These are phyloP conservation scores for Coccomyxa sp. DNA, from an alignment of 139 green algal species.

Conservation along the genomic window DNA sequence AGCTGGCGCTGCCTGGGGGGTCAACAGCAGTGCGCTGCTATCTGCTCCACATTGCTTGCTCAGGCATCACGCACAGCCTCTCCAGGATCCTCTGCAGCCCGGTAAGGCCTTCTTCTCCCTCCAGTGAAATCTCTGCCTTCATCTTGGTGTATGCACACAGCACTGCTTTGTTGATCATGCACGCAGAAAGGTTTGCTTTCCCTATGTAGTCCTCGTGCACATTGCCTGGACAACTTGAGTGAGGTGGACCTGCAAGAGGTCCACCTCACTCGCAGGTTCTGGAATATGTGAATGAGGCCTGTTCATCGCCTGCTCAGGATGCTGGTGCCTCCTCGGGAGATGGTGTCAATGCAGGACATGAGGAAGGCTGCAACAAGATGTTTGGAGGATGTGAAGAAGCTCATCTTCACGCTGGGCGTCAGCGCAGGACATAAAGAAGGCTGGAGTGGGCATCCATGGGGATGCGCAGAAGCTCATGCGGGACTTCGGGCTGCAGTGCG, in stretches of 20 bases:
- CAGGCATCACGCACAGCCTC: constrained; percentile 25
- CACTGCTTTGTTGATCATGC: not conserved
- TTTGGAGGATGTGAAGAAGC: not conserved
- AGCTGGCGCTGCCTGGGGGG: not conserved
- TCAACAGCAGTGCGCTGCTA: not conserved
- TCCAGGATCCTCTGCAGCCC: constrained; percentile 16
- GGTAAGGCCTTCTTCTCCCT: not conserved
- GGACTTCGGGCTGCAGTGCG: constrained; percentile 38
- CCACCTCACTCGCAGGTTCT: not conserved
- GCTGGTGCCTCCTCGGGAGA: not conserved
- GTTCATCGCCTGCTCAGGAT: not conserved
- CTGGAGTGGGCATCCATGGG: constrained; percentile 31
- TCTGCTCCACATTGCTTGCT: constrained; percentile 33
- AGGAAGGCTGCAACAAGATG: not conserved
- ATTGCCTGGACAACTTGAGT: not conserved
- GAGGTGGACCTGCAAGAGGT: not conserved
- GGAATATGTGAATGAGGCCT: not conserved
- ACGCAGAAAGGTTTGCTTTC: not conserved
- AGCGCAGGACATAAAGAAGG: constrained; percentile 37
- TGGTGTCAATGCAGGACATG: not conserved
- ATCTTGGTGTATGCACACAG: not conserved
- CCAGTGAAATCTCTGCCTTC: not conserved
- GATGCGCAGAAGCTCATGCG: constrained; percentile 42
- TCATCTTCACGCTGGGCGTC: not conserved
- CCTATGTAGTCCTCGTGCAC: not conserved